Evolutionary conservation across 2,329 filamentous ascomycete genomes (phyloP), one percentile per base, ranked within the genome.

Genomic region (Cladosporium sp.): DNA sequence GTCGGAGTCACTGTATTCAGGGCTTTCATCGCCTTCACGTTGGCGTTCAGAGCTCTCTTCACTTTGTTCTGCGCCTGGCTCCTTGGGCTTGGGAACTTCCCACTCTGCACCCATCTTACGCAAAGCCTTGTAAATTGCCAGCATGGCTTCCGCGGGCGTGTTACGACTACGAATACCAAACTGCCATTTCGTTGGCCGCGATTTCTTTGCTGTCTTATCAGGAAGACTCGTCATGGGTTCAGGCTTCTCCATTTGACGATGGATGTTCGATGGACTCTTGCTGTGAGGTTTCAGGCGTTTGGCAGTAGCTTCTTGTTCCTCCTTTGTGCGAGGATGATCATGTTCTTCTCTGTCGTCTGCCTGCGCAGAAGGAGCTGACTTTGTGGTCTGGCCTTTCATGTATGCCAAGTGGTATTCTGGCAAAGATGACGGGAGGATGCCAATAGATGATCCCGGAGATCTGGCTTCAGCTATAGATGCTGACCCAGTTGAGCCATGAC

Each of bases 141-240:
- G 75, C 68, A 98, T 86, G 0, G 93, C 93, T 67, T 98, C 93
- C 61, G 91, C 89, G 0, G 93, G 93, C 50, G 89, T 86, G 63
- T 97, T 98, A 42, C 93, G 83, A 39, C 89, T 95, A 32, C 93
- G 82, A 54, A 98, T 98, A 50, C 93, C 93, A 65, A 98, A 98
- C 67, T 98, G 93, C 93, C 93, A 98, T 57, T 92, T 88, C 13
- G 91, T 88, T 1, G 86, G 86, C 63, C 88, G 90, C 4, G 77
- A 71, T 67, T 88, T 90, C 72, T 87, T 89, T 3, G 75, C 67
- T 40, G 55, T 53, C 43, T 62, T 63, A 15, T 65, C 59, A 2
- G 83, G 80, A 25, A 78, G 59, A n/a, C 71, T 69, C 3, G 78
- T 78, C 70, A 79, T 74, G 7, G 67, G 73, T 59, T 78, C 78